Percentiles rank a stretch among this genome's conserved stretches.
These are phyloP conservation scores for Periconia digitata DNA, from an alignment of 2,329 filamentous ascomycete genomes.

Conservation along the genomic window DNA sequence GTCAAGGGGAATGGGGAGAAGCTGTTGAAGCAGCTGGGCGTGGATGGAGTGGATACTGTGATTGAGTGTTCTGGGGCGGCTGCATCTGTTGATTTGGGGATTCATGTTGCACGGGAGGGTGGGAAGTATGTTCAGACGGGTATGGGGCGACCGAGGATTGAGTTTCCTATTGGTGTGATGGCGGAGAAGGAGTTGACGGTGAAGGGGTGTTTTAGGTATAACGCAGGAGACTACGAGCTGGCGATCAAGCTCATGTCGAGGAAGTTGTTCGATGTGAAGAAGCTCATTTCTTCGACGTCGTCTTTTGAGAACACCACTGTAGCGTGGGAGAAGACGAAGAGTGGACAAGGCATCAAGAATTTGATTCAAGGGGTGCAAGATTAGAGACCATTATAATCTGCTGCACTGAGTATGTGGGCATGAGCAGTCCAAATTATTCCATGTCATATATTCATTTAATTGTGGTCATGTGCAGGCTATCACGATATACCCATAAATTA, in stretches of 20 bases:
- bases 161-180: constrained; percentile 87
- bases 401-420: no score
- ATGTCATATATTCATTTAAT: no score
- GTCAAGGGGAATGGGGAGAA: constrained; percentile 68
- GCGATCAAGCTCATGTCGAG: constrained; percentile 27
- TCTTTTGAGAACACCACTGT: constrained; percentile 30
- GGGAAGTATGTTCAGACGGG: constrained; percentile 96
- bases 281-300: constrained; percentile 32
- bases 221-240: constrained; percentile 34
- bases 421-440: no score
- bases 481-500: neutral
- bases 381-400: neutral
- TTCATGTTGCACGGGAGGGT: constrained; percentile 85
- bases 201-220: constrained; percentile 36
- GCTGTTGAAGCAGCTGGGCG: constrained; percentile 60
- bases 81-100: constrained; percentile 79
- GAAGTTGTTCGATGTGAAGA: constrained; percentile 24
- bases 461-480: no score
- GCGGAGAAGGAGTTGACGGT: constrained; percentile 76
- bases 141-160: constrained; percentile 89
- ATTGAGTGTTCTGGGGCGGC: constrained; percentile 94
- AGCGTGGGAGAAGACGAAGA: constrained; percentile 36
- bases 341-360: constrained; percentile 38
- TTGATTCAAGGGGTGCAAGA: constrained; percentile 31
- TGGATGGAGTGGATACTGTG: constrained; percentile 74